phyloP scores from a whole-genome alignment of 176 grass and related monocot species.

The Eleusine coracana region DNA sequence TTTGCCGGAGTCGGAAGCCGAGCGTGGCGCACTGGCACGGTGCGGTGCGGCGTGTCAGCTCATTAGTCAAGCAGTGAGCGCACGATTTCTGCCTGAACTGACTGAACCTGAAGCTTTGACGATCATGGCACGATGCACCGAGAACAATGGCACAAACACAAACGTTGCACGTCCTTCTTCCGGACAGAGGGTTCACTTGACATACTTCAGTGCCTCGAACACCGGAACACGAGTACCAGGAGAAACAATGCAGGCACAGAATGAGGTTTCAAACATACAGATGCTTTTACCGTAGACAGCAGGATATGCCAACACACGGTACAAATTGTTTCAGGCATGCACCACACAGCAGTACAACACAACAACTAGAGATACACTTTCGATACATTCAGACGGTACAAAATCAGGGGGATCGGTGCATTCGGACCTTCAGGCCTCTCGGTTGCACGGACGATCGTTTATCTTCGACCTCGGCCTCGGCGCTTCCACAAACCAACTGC shows the following conservation, averaged over 20 bases:
- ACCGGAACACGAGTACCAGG: not conserved
- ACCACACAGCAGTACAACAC: not conserved
- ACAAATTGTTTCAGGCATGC: not conserved
- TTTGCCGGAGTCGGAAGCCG: not conserved
- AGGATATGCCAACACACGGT: not conserved
- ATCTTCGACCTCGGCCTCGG: not conserved
- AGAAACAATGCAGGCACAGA: not conserved
- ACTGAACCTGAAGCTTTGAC: no score
- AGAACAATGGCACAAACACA: no score
- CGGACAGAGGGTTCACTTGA: not conserved
- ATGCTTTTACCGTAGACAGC: not conserved
- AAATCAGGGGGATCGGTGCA: not conserved
- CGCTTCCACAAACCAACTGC: not conserved
- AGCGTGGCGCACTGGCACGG: not conserved
- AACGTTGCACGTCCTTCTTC: not conserved
- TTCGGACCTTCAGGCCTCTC: not conserved
- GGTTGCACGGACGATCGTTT: conserved; percentile 1
- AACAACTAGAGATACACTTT: not conserved
- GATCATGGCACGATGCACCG: no score
- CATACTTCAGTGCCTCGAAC: not conserved
- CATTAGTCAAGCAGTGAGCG: not conserved
- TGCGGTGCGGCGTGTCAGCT: no score
- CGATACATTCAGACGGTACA: not conserved
- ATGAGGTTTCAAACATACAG: not conserved
- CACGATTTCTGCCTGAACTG: not conserved